A percentile compares a stretch with the other conserved stretches of the same genome.
These are phyloP conservation scores for Agrostemma githago DNA, from an alignment of 148 eudicot species.

Conservation along the genomic window DNA sequence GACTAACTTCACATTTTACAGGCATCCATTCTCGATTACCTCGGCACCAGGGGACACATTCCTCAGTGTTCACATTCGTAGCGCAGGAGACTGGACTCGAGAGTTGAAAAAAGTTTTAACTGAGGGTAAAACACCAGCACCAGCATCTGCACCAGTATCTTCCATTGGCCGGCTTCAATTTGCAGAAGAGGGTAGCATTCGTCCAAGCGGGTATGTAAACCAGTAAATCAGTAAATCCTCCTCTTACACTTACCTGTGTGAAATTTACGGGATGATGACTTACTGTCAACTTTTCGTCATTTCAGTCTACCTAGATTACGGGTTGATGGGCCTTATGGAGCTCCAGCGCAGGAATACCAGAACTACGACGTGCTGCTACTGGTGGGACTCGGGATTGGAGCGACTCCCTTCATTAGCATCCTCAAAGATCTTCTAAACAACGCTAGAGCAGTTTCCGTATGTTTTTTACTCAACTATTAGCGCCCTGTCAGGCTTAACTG, in stretches of 20 bases:
- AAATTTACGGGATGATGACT: not conserved
- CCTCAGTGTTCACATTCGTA: conserved; percentile 83
- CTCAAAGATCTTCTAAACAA: conserved; percentile 78
- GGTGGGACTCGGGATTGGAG: conserved; percentile 96
- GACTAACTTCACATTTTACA: conserved; percentile 30
- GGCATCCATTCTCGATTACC: conserved; percentile 99
- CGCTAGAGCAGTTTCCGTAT: conserved; percentile 52
- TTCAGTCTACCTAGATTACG: conserved; percentile 73
- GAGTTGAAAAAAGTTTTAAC: conserved; percentile 69
- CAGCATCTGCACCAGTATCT: conserved; percentile 28
- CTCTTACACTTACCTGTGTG: not conserved
- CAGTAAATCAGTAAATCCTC: conserved; percentile 20
- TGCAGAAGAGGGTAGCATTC: conserved; percentile 39
- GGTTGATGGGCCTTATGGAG: conserved; percentile 96
- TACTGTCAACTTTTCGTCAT: not conserved
- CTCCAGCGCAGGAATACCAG: conserved; percentile 91
- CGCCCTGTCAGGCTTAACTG: too few relatives aligned
- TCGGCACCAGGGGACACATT: conserved; percentile 91
- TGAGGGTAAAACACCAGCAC: conserved; percentile 33
- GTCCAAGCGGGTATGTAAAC: conserved; percentile 40
- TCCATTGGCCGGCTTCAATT: conserved; percentile 71
- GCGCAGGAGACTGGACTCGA: conserved; percentile 89
- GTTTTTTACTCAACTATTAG: conserved; percentile 1
- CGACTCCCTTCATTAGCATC: conserved; percentile 93
- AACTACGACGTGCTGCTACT: conserved; percentile 90